These are phyloP conservation scores for Phialophora chinensis DNA, from an alignment of 2,329 filamentous ascomycete genomes.

Conservation along the genomic window DNA sequence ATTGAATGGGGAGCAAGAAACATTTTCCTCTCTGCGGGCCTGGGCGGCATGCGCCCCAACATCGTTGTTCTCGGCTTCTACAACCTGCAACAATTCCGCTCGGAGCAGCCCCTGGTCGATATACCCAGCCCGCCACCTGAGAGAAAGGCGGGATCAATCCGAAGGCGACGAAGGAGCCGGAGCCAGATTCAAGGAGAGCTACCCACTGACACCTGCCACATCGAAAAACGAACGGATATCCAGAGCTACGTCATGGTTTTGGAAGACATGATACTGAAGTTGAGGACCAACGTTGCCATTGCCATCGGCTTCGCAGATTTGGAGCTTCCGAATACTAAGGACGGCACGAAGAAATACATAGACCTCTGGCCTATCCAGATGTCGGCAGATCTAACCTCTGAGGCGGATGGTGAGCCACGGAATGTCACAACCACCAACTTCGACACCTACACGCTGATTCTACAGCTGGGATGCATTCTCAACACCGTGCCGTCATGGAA, in stretches of 20 bases:
- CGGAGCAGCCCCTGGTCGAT: conserved; percentile 62
- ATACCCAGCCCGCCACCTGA: conserved; percentile 58
- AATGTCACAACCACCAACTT: conserved; percentile 85
- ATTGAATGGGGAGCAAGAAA: conserved; percentile 87
- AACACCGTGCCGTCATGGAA: conserved; percentile 83
- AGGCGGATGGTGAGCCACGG: conserved; percentile 58
- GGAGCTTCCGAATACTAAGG: conserved; percentile 70
- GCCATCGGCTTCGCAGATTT: conserved; percentile 80
- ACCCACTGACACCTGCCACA: conserved; percentile 72
- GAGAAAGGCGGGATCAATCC: conserved; percentile 30
- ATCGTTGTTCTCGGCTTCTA: conserved; percentile 82
- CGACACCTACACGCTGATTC: conserved; percentile 86
- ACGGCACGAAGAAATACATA: conserved; percentile 75
- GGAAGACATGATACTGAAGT: conserved; percentile 77
- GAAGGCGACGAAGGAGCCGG: conserved; percentile 32
- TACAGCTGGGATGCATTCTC: conserved; percentile 84
- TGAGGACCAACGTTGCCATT: conserved; percentile 83
- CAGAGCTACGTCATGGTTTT: conserved; percentile 81
- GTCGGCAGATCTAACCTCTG: conserved; percentile 77
- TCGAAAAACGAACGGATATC: conserved; percentile 70
- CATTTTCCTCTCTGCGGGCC: conserved; percentile 77
- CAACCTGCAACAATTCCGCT: conserved; percentile 76
- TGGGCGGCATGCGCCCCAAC: conserved; percentile 88
- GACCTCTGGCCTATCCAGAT: conserved; percentile 94
- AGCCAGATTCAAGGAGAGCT: conserved; percentile 59